These are phyloP conservation scores for Phallus indusiatus DNA, from an alignment of 768 basidiomycete species.

Conservation along the genomic window DNA sequence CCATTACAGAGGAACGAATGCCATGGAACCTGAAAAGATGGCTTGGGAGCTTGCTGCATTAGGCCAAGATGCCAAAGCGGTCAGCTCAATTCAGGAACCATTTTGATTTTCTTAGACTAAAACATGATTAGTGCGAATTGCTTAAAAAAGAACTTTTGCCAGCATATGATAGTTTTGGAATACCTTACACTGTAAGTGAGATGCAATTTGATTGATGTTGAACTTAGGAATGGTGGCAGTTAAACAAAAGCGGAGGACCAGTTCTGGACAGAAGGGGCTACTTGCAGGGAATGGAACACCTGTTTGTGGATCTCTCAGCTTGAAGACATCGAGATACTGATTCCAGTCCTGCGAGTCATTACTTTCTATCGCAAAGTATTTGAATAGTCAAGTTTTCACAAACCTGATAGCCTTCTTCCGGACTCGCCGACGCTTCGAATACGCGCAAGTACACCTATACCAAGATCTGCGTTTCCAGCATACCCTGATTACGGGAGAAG, in stretches of 20 bases:
- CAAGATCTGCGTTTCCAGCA: background rate
- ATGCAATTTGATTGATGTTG: too few species aligned
- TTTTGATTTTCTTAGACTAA: too few species aligned
- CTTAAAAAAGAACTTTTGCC: background rate
- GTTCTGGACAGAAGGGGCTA: background rate
- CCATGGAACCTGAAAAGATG: background rate
- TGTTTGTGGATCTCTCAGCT: too few species aligned
- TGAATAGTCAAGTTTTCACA: too few species aligned
- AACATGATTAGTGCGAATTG: background rate
- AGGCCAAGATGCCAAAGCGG: background rate
- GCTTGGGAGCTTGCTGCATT: background rate
- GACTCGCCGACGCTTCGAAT: too few species aligned
- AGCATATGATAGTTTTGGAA: background rate
- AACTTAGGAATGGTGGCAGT: background rate
- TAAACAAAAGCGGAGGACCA: background rate
- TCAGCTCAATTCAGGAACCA: background rate
- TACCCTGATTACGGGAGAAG: background rate
- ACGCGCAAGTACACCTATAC: background rate
- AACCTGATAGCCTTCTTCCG: too few species aligned
- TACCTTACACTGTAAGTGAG: background rate
- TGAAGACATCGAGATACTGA: too few species aligned
- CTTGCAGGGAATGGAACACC: too few species aligned
- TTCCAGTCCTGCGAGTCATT: too few species aligned
- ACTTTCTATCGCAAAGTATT: too few species aligned
- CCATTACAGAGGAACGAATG: background rate